phyloP scores from a whole-genome alignment of 164 flowering plant species.

The Dillenia turbinata region DNA sequence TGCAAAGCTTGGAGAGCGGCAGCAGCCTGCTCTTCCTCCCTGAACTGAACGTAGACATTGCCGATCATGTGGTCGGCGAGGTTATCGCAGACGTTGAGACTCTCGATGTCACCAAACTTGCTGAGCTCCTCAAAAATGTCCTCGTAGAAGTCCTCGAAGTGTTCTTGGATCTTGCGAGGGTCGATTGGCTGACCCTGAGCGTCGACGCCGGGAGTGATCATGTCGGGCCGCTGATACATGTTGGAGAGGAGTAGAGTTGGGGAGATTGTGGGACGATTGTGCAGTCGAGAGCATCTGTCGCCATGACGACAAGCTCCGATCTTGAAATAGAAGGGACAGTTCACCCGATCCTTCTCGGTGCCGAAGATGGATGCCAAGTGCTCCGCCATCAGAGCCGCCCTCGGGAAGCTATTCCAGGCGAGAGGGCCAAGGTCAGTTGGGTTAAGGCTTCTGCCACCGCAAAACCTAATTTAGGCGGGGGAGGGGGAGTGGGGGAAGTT shows the following conservation, averaged over 20 bases:
- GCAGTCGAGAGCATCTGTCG: slow-evolving; percentile 71
- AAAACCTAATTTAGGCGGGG: too few relatives aligned
- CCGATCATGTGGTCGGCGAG: slow-evolving; percentile 86
- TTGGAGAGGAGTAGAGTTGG: slow-evolving; percentile 72
- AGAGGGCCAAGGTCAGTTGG: too few relatives aligned
- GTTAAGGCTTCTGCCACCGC: too few relatives aligned
- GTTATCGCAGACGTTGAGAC: slow-evolving; percentile 71
- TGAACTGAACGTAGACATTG: slow-evolving; percentile 79
- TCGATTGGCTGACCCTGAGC: slow-evolving; percentile 57
- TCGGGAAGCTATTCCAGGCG: too few relatives aligned
- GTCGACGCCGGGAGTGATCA: slow-evolving; percentile 70
- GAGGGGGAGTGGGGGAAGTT: too few relatives aligned
- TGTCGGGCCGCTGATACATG: slow-evolving; percentile 74
- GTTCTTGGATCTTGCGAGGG: slow-evolving; percentile 57
- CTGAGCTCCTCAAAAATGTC: slow-evolving; percentile 72
- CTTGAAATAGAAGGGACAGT: slow-evolving; percentile 51
- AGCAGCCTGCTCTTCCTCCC: slow-evolving; percentile 84
- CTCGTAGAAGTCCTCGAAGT: slow-evolving; percentile 62
- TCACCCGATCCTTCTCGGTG: slow-evolving; percentile 46
- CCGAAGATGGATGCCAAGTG: slow-evolving; percentile 50
- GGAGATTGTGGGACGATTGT: slow-evolving; percentile 63
- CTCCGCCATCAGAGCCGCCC: slow-evolving; percentile 27
- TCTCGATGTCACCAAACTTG: slow-evolving; percentile 79
- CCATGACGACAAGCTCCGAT: slow-evolving; percentile 75
- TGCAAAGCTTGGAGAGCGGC: slow-evolving; percentile 57